phyloP scores from a whole-genome alignment of 106 monocot genomes.

The Phalaenopsis equestris region DNA sequence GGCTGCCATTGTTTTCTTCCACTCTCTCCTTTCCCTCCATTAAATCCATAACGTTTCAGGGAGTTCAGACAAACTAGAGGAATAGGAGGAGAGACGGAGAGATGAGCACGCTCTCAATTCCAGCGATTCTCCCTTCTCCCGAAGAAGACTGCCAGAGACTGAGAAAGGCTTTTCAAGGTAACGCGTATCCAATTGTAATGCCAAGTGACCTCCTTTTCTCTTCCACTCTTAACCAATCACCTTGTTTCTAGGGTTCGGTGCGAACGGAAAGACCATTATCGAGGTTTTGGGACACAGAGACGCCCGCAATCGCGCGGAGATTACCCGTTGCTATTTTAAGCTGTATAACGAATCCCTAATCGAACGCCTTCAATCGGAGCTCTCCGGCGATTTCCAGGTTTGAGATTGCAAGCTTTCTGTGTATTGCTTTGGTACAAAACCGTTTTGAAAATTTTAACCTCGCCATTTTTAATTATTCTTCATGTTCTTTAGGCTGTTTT shows the following conservation, averaged over 20 bases:
- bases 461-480: no score
- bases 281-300: slow-evolving; percentile 42
- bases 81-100: no score
- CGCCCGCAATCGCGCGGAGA: slow-evolving; percentile 29
- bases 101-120: slow-evolving; percentile 43
- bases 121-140: slow-evolving; percentile 29
- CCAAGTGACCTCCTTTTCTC: no score
- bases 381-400: slow-evolving; percentile 69
- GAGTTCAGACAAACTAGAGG: background rate
- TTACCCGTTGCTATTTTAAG: slow-evolving; percentile 20
- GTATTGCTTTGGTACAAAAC: no score
- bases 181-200: background rate
- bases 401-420: no score
- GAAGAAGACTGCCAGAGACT: slow-evolving; percentile 35
- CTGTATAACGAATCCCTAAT: slow-evolving; percentile 48
- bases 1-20: no score
- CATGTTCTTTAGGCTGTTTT: no score
- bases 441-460: no score
- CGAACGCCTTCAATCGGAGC: slow-evolving; percentile 50
- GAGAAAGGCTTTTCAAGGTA: slow-evolving; percentile 54
- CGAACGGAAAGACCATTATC: slow-evolving; percentile 49
- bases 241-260: slow-evolving; percentile 16
- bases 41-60: background rate
- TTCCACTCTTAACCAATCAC: background rate
- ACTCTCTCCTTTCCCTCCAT: background rate